phyloP scores from a whole-genome alignment of 1,284 basidiomycete species.

The Cronartium ribicola region DNA sequence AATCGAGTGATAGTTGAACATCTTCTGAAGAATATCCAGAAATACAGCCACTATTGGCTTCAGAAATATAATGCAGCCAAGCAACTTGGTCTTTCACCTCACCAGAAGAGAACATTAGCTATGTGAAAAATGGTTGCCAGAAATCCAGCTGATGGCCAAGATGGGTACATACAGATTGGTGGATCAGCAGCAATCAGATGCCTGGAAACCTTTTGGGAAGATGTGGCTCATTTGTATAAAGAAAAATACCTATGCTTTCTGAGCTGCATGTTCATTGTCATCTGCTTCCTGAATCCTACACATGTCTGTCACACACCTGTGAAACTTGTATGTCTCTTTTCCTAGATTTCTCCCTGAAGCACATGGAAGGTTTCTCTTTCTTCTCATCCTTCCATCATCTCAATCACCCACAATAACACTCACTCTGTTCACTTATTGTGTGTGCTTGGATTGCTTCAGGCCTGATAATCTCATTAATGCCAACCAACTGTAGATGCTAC shows the following conservation, averaged over 20 bases:
- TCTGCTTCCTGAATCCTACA: too few relatives aligned
- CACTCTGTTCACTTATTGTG: too few relatives aligned
- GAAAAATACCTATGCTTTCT: conserved; percentile 10
- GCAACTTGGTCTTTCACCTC: conserved; percentile 20
- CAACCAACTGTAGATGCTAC: conserved; percentile 3
- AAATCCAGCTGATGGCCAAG: not conserved
- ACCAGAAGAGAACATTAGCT: conserved; percentile 16
- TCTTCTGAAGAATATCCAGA: not conserved
- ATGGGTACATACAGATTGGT: conserved; percentile 14
- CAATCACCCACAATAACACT: too few relatives aligned
- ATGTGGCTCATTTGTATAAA: conserved; percentile 11
- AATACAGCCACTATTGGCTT: not conserved
- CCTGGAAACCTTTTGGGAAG: conserved; percentile 11
- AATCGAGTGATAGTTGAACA: conserved; percentile 6
- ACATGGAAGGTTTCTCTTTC: too few relatives aligned
- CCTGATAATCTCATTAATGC: too few relatives aligned
- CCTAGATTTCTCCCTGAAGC: too few relatives aligned
- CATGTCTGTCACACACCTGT: too few relatives aligned
- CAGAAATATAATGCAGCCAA: not conserved
- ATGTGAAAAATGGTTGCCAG: conserved; percentile 7
- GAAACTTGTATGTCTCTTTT: too few relatives aligned
- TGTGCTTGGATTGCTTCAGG: too few relatives aligned
- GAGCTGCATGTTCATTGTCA: too few relatives aligned
- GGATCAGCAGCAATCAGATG: not conserved
- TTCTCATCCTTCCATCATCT: too few relatives aligned